Base-by-base conservation (phyloP, 805 yeast genomes). In the Brettanomyces bruxellensis region DNA sequence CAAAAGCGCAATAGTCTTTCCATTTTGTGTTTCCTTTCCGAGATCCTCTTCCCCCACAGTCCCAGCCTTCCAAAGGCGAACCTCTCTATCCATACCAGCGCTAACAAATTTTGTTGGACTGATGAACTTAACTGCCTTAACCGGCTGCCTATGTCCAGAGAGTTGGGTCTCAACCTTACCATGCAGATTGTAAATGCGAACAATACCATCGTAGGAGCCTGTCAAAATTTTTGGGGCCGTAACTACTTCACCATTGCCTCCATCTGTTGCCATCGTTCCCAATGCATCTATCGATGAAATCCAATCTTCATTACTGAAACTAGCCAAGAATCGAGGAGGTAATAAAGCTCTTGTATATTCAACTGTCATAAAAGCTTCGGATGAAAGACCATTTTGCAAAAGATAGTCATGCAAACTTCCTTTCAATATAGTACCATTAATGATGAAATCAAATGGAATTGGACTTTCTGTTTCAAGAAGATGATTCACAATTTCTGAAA, bases 251-350 rank as follows among this genome's bases (percentile, higher is more conserved):
- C 59, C 61, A 11, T 52, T 45, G 1, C 60, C 57, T 22, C 62
- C 64, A 4, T 62, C 49, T 22, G 55, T 48, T 22, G 51, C 51
- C 64, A 55, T 65, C 9, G 64, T 70, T 49, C 55, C 58, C 47
- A 62, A 51, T 4, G 82, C 63, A 58, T 78, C 79, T 25, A 84
- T 73, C 1, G 95, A 76, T 23, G 96, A 86, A 24, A 93, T 79
- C 99, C 99, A 93, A 66, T 93, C 99, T 51, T 91, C 96, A 59
- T 91, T 89, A 59, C 81, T 78, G 66, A 83, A 93, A 40, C 95
- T 82, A 3, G 95, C 88, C 52, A 89, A 70, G 59, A 79, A 90
- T 25, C 91, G 81, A n/a, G 99, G 99, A 18, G 99, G 99, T 44
- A 91, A 74, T 36, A 89, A 83, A 1, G 96, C 89, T 54, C 95